Evolutionary conservation across 2,329 filamentous ascomycete genomes (phyloP), one percentile per base, ranked within the genome.

Genomic region (Claviceps purpurea): DNA sequence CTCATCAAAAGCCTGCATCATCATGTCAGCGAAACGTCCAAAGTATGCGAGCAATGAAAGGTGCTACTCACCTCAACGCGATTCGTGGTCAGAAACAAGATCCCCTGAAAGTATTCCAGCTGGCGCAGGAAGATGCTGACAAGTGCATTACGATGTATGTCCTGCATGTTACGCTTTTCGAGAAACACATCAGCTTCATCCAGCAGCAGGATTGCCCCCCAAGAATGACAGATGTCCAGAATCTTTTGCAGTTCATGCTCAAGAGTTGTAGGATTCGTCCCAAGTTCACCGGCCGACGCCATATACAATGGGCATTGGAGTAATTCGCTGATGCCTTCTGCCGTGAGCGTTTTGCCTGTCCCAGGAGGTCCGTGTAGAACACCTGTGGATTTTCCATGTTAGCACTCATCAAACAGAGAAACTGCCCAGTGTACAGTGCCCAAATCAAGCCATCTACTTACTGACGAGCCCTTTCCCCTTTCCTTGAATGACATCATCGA

Each of bases 21-120:
- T 55, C 18, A 4, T 40, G 38, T 53, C 47, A 49, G 49, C 22
- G 11, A 30, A 37, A 37, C 7, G 11, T 40, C 44, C 47, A 41
- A 41, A 10, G 20, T n/a, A 20, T 4, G 6, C 5, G 10, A n/a
- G 18, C 8, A 5, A 42, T 20, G 20, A 38, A 47, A 11, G 18
- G 18, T 20, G 8, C 34, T 30, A 65, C 66, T 50, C 62, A 75
- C 74, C 70, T 85, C 79, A 1, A 94, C 87, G 1, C 89, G 81
- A 64, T 95, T 95, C 2, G 89, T 95, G 0, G 89, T 95, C 26
- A 95, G 68, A 71, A 95, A 94, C 4, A 95, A 67, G 50, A 95
- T 94, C 3, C 89, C 89, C 62, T 94, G 87, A 69, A 94, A 95
- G 65, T 95, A 95, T 67, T 96, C 90, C 0, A 95, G 74, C 52